Evolutionary conservation across 192 early-diverging fungal species (phyloP).

Genomic region (Linnemannia hyalina): DNA sequence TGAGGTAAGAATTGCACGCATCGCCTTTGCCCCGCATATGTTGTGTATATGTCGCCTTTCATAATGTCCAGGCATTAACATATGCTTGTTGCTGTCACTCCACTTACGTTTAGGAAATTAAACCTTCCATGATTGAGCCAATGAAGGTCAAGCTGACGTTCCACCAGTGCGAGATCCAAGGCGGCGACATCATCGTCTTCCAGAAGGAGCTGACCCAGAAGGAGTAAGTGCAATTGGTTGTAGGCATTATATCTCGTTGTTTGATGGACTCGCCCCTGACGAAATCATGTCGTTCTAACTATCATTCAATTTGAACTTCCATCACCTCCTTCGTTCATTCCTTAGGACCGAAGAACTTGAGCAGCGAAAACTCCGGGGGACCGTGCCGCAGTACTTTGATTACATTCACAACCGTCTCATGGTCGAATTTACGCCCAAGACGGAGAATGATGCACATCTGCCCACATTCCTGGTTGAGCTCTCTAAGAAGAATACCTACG

Average conservation of each 20-base stretch:
- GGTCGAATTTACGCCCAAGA: constrained; percentile 79
- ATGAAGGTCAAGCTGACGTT: constrained; percentile 78
- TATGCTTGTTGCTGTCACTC: neutral
- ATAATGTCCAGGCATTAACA: neutral
- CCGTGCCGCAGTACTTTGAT: constrained; percentile 84
- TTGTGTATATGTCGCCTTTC: neutral
- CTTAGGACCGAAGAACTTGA: constrained; percentile 54
- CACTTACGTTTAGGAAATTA: constrained; percentile 79
- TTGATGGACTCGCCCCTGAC: neutral
- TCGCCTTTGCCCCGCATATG: neutral
- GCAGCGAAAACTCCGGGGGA: constrained; percentile 52
- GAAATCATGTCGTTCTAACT: neutral
- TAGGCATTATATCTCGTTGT: neutral
- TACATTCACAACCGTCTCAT: constrained; percentile 74
- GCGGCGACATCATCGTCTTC: constrained; percentile 94
- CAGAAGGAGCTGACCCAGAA: constrained; percentile 70
- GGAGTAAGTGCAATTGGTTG: constrained; percentile 47
- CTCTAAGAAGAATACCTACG: constrained; percentile 77
- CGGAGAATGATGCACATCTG: constrained; percentile 55
- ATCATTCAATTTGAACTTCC: neutral
- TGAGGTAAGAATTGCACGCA: constrained; percentile 60
- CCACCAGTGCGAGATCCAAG: constrained; percentile 83
- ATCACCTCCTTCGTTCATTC: neutral
- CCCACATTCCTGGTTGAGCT: constrained; percentile 64
- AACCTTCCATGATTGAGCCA: constrained; percentile 90